Evolutionary conservation across 2,329 filamentous ascomycete species (phyloP).

Genomic region (Amauroascus verrucosus): DNA sequence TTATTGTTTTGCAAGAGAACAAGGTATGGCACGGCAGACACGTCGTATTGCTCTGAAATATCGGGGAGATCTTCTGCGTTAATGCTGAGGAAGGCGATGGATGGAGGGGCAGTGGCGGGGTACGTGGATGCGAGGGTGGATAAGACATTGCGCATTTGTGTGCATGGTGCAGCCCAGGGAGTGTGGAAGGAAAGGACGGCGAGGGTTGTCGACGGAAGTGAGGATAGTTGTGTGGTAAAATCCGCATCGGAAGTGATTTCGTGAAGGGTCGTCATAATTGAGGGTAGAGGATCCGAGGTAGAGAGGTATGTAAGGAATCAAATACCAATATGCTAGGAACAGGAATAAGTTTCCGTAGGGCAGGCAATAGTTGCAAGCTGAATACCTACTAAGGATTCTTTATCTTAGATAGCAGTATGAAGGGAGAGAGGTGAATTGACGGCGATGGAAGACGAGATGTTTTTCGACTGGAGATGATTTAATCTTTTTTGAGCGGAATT

Average conservation of each 20-base stretch:
- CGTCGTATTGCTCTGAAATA: conserved; percentile 83
- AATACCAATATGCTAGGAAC: too few relatives aligned
- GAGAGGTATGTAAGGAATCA: neutral
- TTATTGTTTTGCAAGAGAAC: conserved; percentile 67
- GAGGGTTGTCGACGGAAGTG: conserved; percentile 59
- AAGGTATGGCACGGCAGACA: conserved; percentile 86
- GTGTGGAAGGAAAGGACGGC: conserved; percentile 90
- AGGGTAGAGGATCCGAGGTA: neutral
- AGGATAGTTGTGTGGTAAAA: conserved; percentile 59
- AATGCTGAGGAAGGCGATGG: conserved; percentile 75
- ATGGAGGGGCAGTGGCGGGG: conserved; percentile 53
- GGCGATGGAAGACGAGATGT: neutral
- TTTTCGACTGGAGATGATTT: neutral
- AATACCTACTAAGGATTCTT: too few relatives aligned
- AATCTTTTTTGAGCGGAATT: conserved; percentile 11
- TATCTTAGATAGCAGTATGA: neutral
- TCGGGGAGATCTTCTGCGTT: conserved; percentile 93
- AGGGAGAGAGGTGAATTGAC: neutral
- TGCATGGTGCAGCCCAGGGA: conserved; percentile 91
- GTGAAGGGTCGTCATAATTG: conserved; percentile 61
- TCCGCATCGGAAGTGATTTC: conserved; percentile 64
- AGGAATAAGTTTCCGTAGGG: neutral
- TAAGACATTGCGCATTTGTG: conserved; percentile 84
- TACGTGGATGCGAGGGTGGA: conserved; percentile 78
- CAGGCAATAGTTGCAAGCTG: too few relatives aligned